These are phyloP conservation scores for Oligophagozyma castellii DNA, from an alignment of 1,139 yeast genomes.

Conservation along the genomic window DNA sequence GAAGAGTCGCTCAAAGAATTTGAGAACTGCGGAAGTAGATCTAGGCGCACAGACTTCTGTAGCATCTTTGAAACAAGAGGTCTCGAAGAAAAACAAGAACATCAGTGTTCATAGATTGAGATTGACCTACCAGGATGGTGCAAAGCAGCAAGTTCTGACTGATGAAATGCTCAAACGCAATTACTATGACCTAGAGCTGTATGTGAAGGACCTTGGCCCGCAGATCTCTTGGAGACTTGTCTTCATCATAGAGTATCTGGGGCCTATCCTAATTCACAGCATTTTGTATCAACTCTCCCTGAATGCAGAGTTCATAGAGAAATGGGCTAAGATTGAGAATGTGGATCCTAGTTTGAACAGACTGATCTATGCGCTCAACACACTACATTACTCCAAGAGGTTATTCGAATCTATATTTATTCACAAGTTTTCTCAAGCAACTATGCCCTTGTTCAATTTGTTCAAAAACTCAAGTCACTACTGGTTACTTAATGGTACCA, in stretches of 20 bases:
- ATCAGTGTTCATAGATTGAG: conserved; percentile 33
- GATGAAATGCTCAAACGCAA: conserved; percentile 14
- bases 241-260: conserved; percentile 72
- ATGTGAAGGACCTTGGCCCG: conserved; percentile 81
- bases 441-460: conserved; percentile 82
- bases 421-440: conserved; percentile 72
- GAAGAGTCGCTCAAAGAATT: conserved; percentile 37
- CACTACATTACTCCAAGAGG: conserved; percentile 74
- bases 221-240: conserved; percentile 90
- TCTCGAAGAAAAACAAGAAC: conserved; percentile 33
- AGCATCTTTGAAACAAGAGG: conserved; percentile 26
- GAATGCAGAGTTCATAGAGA: conserved; percentile 5
- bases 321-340: conserved; percentile 5
- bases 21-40: conserved; percentile 31
- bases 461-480: conserved; percentile 85
- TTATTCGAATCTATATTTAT: conserved; percentile 76
- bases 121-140: conserved; percentile 23
- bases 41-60: conserved; percentile 24
- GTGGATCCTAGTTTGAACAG: conserved; percentile 12
- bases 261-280: conserved; percentile 76
- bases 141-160: conserved; percentile 18
- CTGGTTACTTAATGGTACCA: conserved; percentile 77
- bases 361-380: conserved; percentile 30
- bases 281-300: conserved; percentile 34
- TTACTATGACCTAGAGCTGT: conserved; percentile 26